Base-by-base conservation (phyloP, 2,329 filamentous ascomycete species). In the Hypoxylon sp. region DNA sequence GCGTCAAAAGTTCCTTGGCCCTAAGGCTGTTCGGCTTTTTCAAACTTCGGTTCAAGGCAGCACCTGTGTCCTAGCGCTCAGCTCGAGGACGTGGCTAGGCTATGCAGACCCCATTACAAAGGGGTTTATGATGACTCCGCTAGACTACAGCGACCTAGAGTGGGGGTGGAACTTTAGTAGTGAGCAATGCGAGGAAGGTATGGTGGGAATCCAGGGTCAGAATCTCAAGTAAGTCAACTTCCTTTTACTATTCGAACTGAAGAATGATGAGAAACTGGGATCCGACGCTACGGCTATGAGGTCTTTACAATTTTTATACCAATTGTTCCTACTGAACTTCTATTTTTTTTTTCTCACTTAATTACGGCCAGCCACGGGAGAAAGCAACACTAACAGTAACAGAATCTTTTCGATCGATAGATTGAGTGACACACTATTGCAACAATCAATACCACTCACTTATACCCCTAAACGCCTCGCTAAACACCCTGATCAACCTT, bases 111-210 rank as follows among this genome's bases (percentile, higher is more conserved):
- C 91, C 1, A 90, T 94, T 62, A 94, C 91, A 2, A 92, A 92
- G 73, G 89, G 89, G 37, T 97, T 97, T 73, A 92, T 96, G 79
- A 89, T 98, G 70, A 97, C 94, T 0, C 95, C 96, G 0, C 80
- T 99, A 28, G 92, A 92, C 76, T 97, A 97, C 73, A 89, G 90
- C 55, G 89, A 91, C 41, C 86, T 99, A 26, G 93, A 97, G 77
- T 97, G 93, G 84, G 94, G 92, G 3, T 97, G 94, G 90, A 97
- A 95, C 72, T 98, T 99, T 75, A 94, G 92, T 77, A 97, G 94
- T 74, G 93, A 97, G 75, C 92, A 97, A 77, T 97, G 94, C 72
- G 89, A 91, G 44, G 92, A 97, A 79, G 94, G 94, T 58, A 94
- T 97, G 84, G 94, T 97, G 56, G 94, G 93, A 63, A 94, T 97